Conservation (phyloP, 2,329 filamentous ascomycete genomes). For the Massarina eburnea region DNA sequence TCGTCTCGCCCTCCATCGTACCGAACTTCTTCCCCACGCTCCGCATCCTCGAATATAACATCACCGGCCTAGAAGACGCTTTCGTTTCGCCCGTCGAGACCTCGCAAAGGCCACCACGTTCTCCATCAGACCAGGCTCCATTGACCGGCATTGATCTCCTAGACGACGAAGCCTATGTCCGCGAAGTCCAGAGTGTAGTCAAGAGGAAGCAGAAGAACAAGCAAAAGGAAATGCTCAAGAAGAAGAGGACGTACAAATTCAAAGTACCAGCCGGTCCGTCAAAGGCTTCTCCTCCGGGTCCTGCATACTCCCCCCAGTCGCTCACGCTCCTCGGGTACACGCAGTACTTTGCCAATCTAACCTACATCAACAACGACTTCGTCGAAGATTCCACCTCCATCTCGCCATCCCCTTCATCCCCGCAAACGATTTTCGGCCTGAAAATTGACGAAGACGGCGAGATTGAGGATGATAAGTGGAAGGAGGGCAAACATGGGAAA, state of each 20-base stretch:
- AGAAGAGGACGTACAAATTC: slow-evolving; percentile 49
- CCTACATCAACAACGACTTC: slow-evolving; percentile 77
- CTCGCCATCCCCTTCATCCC: not conserved
- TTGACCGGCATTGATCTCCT: slow-evolving; percentile 10
- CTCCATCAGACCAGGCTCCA: slow-evolving; percentile 10
- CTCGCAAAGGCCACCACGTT: not conserved
- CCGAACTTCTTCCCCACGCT: slow-evolving; percentile 91
- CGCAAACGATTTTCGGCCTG: slow-evolving; percentile 26
- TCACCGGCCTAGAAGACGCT: slow-evolving; percentile 67
- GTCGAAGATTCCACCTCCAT: slow-evolving; percentile 15
- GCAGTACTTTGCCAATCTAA: slow-evolving; percentile 95
- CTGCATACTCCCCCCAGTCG: slow-evolving; percentile 84
- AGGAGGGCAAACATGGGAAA: slow-evolving; percentile 65
- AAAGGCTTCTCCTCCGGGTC: slow-evolving; percentile 73
- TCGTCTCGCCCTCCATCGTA: slow-evolving; percentile 84
- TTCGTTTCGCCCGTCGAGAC: slow-evolving; percentile 9
- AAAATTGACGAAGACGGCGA: slow-evolving; percentile 28
- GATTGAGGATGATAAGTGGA: slow-evolving; percentile 54
- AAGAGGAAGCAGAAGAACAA: slow-evolving; percentile 48
- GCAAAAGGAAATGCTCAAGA: slow-evolving; percentile 16
- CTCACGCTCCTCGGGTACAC: slow-evolving; percentile 78
- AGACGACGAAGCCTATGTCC: slow-evolving; percentile 37
- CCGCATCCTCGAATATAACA: slow-evolving; percentile 94
- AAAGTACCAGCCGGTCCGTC: slow-evolving; percentile 69
- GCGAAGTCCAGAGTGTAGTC: slow-evolving; percentile 49